Percentiles rank a stretch among this genome's conserved stretches.
phyloP scores from a whole-genome alignment of 176 grass and related monocot genomes.

The Typha latifolia region DNA sequence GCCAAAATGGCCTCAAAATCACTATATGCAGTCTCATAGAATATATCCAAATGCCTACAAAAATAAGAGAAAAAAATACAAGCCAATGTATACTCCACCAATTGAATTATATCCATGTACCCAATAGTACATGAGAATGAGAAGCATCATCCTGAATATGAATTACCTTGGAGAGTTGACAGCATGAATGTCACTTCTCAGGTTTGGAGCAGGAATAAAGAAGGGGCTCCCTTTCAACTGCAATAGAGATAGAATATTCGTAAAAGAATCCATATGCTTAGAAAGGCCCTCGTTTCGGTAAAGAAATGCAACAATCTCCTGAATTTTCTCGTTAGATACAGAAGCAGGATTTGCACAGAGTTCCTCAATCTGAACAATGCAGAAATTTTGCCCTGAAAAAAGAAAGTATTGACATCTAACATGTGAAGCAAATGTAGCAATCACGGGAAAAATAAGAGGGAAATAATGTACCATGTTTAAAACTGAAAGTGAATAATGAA shows the following conservation, averaged over 20 bases:
- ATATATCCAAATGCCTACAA: constrained; percentile 46
- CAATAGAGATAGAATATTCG: constrained; percentile 56
- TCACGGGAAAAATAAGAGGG: background rate
- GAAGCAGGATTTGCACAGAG: constrained; percentile 49
- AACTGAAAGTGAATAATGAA: background rate
- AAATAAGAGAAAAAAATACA: constrained; percentile 4
- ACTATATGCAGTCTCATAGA: constrained; percentile 28
- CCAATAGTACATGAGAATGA: background rate
- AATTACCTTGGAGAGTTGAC: constrained; percentile 40
- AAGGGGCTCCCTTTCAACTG: constrained; percentile 47
- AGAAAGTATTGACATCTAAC: constrained; percentile 11
- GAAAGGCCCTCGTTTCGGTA: constrained; percentile 58
- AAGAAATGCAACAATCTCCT: constrained; percentile 85
- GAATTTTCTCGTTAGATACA: constrained; percentile 57
- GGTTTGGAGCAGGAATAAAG: constrained; percentile 34
- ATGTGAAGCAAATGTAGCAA: background rate
- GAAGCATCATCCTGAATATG: constrained; percentile 1
- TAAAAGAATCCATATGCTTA: constrained; percentile 63
- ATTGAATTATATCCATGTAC: no score
- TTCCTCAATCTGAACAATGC: constrained; percentile 62
- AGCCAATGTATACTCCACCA: background rate
- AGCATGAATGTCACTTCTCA: constrained; percentile 36
- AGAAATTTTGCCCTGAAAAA: constrained; percentile 60
- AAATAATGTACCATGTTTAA: background rate
- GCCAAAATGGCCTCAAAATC: constrained; percentile 57